Percentiles rank a stretch among this genome's conserved stretches.
phyloP scores from a whole-genome alignment of 169 alveolate genomes.

The Plasmodium gaboni region DNA sequence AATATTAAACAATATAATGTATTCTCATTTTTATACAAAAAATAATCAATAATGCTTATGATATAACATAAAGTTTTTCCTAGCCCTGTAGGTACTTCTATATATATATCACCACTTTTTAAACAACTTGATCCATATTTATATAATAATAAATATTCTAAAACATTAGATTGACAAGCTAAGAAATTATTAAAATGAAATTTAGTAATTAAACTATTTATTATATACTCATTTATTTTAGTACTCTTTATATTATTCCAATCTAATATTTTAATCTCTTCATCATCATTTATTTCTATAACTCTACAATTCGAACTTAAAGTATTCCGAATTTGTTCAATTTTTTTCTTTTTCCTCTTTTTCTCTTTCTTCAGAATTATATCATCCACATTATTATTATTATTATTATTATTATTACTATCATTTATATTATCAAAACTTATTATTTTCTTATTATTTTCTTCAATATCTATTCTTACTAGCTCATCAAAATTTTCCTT shows the following conservation, averaged over 20 bases:
- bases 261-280: constrained; percentile 32
- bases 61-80: constrained; percentile 82
- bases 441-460: no score
- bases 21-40: constrained; percentile 59
- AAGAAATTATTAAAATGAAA: constrained; percentile 43
- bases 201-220: constrained; percentile 33
- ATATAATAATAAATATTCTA: constrained; percentile 44
- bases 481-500: constrained; percentile 3
- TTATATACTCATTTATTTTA: constrained; percentile 52
- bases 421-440: no score
- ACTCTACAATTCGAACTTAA: constrained; percentile 65
- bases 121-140: constrained; percentile 65
- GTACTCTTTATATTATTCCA: constrained; percentile 45
- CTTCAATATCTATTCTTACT: no score
- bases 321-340: constrained; percentile 24
- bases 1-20: constrained; percentile 86
- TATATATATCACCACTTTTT: constrained; percentile 78
- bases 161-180: constrained; percentile 55
- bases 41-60: constrained; percentile 77
- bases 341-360: constrained; percentile 7
- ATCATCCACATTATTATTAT: background rate
- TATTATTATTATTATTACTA: no score
- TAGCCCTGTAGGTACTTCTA: constrained; percentile 82
- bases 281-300: constrained; percentile 58
- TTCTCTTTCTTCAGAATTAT: constrained; percentile 11